Evolutionary conservation across 164 flowering plant species (phyloP), one percentile per base, ranked within the genome.

Genomic region (Vitis labrusca): DNA sequence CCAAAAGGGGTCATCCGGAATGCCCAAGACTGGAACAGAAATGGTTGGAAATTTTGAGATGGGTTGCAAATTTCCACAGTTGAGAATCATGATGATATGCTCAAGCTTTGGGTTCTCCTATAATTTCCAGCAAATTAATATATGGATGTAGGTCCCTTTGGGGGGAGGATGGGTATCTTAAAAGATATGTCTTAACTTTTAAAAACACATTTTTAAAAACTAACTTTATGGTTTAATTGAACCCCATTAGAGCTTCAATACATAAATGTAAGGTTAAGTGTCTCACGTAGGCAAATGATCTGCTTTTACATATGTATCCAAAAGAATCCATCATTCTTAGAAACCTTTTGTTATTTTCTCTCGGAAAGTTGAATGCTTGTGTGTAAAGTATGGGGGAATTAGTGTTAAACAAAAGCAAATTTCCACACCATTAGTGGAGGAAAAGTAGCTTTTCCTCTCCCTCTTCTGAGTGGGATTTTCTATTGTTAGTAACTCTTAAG

Each of bases 401-500:
- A 81, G 73, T 72, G 75, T 60, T 73, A 61, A 37, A 60, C 61
- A 60, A 69, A 63, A 64, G 67, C 64, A 73, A 61, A 59, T 50
- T 65, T 70, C 19, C 65, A 60, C 71, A 59, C 69, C 30, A 66
- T 75, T 70, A 55, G 79, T 70, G 77, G 81, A 59, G 78, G 53
- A 54, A 67, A 73, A 76, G 67, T 71, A 59, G 67, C 79, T 69
- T 74, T 77, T 65, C 48, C 59, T 65, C 62, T 49, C 65, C 72
- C 67, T 61, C 70, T 65, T 65, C 53, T 52, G 61, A 65, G 69
- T 80, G 67, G 79, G 64, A 53, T 68, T 75, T 80, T 73, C 82
- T 73, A 66, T 77, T 75, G 84, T 76, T 71, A 62, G 83, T 52
- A 78, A 71, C 67, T 76, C 81, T 72, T 78, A 77, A 80, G 84